phyloP scores from a whole-genome alignment of 2,329 filamentous ascomycete genomes.

The Teratosphaeria zuluensis region DNA sequence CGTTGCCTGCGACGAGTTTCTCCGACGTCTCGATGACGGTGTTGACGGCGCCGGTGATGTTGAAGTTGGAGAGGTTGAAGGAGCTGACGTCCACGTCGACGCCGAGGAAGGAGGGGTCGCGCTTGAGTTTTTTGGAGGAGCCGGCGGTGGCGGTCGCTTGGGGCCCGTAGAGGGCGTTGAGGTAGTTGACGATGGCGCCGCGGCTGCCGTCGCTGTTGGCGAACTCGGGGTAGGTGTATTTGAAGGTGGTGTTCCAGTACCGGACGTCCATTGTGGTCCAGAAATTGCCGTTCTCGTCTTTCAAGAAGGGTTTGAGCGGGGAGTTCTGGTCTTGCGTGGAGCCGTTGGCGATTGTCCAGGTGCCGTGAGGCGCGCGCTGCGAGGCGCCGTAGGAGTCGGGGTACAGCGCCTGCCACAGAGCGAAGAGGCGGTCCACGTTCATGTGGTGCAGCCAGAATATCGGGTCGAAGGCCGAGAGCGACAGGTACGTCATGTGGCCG shows the following conservation, averaged over 20 bases:
- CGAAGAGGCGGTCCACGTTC: slow-evolving; percentile 26
- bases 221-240: slow-evolving; percentile 65
- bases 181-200: slow-evolving; percentile 32
- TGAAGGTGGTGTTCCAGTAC: slow-evolving; percentile 47
- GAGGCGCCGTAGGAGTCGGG: slow-evolving; percentile 16
- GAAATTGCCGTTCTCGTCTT: slow-evolving; percentile 47
- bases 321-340: slow-evolving; percentile 12
- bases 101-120: slow-evolving; percentile 2
- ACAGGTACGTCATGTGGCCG: slow-evolving; percentile 25
- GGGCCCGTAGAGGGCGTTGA: slow-evolving; percentile 49
- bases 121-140: slow-evolving; percentile 7
- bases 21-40: background rate
- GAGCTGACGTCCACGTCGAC: background rate
- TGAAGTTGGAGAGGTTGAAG: background rate
- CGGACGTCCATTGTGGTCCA: slow-evolving; percentile 59
- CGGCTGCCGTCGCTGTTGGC: slow-evolving; percentile 27
- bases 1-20: slow-evolving; percentile 22
- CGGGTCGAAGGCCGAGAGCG: slow-evolving; percentile 23
- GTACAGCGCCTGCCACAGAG: slow-evolving; percentile 24
- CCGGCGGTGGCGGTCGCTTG: slow-evolving; percentile 21
- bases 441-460: slow-evolving; percentile 27
- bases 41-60: background rate
- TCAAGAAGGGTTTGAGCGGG: slow-evolving; percentile 52
- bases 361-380: slow-evolving; percentile 16
- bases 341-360: slow-evolving; percentile 21